Base-by-base conservation (phyloP, 2,329 filamentous ascomycete genomes). In the Nothophaeocryptopus gaeumannii region DNA sequence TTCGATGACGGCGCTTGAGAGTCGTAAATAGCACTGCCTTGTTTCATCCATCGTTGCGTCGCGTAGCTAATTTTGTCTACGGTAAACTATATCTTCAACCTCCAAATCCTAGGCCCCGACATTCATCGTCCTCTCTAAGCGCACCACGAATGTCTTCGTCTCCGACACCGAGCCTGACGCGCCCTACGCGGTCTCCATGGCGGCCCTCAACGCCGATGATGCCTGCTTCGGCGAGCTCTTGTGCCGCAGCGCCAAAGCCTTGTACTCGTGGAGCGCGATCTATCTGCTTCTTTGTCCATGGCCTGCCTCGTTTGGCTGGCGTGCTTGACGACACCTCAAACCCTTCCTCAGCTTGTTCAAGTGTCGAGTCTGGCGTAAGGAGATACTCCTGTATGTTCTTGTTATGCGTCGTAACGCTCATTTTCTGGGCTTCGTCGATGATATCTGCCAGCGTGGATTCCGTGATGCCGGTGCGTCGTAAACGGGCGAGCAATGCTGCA, bases 61-160 rank as follows among this genome's bases (percentile, higher is more conserved):
- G 20, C 20, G 20, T 4, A 4, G 20, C 20, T 26, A 3, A 26
- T 26, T 7, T 26, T 26, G 20, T 26, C 20, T 26, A 7, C 7
- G 20, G 4, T 26, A 26, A 26, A 26, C 20, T 26, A 26, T 4
- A 7, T 26, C 4, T 26, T 58, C 50, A 64, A n/a, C 51, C 49
- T 37, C 48, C 58, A 39, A 91, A 79, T 29, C 89, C 88, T 63
- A 96, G 75, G 34, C 86, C 85, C 69, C 85, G 90, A 47, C 95
- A 85, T 65, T 96, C 89, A 7, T 81, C 82, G 72, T 99, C 93
- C 58, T 96, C 91, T 52, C 86, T 83, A 60, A 97, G 83, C 29
- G 92, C 93, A 66, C 89, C 80, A 66, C 86, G 86, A 26, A 99
- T 83, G 71, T 99, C 92, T 63, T 97, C 92, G 53, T 96, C 89